Conservation (phyloP, 2,329 filamentous ascomycete genomes). For the Colletotrichum truncatum region DNA sequence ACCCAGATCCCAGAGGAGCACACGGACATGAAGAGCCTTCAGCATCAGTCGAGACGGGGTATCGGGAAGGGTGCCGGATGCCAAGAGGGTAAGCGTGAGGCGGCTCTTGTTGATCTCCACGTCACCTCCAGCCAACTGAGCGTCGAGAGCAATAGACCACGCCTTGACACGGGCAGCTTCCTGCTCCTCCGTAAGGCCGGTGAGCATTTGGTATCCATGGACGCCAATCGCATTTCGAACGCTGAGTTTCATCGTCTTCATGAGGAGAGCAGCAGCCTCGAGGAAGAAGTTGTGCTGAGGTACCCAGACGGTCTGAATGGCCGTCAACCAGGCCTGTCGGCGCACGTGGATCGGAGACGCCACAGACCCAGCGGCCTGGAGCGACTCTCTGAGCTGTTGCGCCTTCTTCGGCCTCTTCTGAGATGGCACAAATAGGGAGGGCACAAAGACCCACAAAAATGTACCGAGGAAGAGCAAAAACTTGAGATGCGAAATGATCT, state of each 20-base stretch:
- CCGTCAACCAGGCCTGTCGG: conserved; percentile 90
- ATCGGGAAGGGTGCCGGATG: conserved; percentile 85
- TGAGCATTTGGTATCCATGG: conserved; percentile 79
- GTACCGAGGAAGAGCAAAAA: conserved; percentile 61
- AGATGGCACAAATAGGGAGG: conserved; percentile 56
- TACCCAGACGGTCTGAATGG: conserved; percentile 91
- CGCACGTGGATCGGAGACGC: conserved; percentile 87
- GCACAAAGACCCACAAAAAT: conserved; percentile 64
- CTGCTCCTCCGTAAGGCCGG: conserved; percentile 83
- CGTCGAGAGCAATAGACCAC: conserved; percentile 93
- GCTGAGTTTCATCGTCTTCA: conserved; percentile 86
- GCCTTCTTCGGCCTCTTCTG: conserved; percentile 60
- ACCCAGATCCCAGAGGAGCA: conserved; percentile 83
- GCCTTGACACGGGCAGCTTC: conserved; percentile 88
- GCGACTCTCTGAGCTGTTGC: conserved; percentile 45
- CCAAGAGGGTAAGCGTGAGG: conserved; percentile 85
- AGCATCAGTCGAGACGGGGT: conserved; percentile 88
- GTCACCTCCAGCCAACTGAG: conserved; percentile 91
- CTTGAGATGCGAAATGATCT: conserved; percentile 61
- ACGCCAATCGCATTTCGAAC: conserved; percentile 81
- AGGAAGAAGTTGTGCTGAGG: conserved; percentile 87
- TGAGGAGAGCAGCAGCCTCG: conserved; percentile 80
- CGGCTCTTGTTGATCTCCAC: conserved; percentile 89
- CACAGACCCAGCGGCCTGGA: conserved; percentile 72
- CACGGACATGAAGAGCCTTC: conserved; percentile 89